Evolutionary conservation across 306 rosid genomes (phyloP).

Genomic region (Castanea crenata): DNA sequence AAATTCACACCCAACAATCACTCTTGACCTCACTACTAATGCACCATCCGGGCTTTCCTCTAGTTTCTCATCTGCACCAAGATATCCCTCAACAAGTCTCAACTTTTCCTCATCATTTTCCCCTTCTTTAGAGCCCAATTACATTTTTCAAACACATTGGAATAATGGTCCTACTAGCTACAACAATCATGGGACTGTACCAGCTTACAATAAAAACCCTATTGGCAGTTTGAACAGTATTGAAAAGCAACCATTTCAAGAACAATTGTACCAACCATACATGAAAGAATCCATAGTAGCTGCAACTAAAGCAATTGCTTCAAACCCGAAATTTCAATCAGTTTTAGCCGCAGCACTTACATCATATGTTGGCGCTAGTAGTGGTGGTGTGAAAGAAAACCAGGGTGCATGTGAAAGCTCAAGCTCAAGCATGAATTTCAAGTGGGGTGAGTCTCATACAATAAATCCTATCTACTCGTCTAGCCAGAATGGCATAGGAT

Average conservation of each 20-base stretch:
- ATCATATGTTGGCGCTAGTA: conserved; percentile 16
- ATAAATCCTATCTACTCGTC: background rate
- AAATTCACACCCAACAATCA: conserved; percentile 61
- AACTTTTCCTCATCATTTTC: conserved; percentile 33
- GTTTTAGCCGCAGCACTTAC: conserved; percentile 31
- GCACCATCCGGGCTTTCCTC: conserved; percentile 25
- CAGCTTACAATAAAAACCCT: conserved; percentile 26
- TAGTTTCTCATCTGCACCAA: conserved; percentile 6
- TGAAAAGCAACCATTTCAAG: conserved; percentile 37
- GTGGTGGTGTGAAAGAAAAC: conserved; percentile 20
- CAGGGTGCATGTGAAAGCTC: conserved; percentile 10
- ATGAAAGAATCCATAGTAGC: conserved; percentile 25
- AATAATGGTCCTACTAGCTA: conserved; percentile 6
- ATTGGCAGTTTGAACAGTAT: conserved; percentile 4
- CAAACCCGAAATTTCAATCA: conserved; percentile 31
- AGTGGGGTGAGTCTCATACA: background rate
- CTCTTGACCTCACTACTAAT: conserved; percentile 45
- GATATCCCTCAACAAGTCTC: conserved; percentile 30
- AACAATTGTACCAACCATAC: conserved; percentile 27
- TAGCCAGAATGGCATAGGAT: conserved; percentile 3
- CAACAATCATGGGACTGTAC: conserved; percentile 17
- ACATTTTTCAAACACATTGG: conserved; percentile 20
- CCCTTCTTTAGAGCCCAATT: conserved; percentile 30
- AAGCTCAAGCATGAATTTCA: conserved; percentile 11
- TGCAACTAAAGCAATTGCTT: conserved; percentile 32